Evolutionary conservation across 805 yeast genomes (phyloP).

Genomic region (Wickerhamia fluorescens): DNA sequence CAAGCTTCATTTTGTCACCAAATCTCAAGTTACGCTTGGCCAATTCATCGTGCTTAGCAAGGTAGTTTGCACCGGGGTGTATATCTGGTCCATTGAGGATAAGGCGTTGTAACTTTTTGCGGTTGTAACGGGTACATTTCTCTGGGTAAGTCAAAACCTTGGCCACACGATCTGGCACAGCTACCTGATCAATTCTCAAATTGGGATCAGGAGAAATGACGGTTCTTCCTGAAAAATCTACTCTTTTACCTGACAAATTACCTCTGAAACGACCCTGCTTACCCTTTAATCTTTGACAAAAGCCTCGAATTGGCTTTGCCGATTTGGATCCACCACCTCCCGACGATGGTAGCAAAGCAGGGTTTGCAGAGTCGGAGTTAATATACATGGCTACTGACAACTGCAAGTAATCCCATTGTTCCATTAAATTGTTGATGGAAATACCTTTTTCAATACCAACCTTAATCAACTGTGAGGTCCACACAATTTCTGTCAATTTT

Average conservation of each 20-base stretch:
- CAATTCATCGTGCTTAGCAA: constrained; percentile 73
- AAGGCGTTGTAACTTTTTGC: constrained; percentile 64
- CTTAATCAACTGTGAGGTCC: constrained; percentile 90
- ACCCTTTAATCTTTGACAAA: constrained; percentile 96
- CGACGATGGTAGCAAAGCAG: constrained; percentile 66
- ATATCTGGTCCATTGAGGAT: constrained; percentile 77
- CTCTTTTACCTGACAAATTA: constrained; percentile 95
- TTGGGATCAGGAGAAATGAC: constrained; percentile 99
- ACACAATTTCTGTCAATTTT: constrained; percentile 90
- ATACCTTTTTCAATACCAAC: constrained; percentile 96
- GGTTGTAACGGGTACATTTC: constrained; percentile 82
- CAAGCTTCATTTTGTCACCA: constrained; percentile 76
- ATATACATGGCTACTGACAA: constrained; percentile 95
- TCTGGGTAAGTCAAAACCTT: constrained; percentile 95
- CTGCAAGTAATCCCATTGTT: constrained; percentile 97
- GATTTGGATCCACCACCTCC: constrained; percentile 47
- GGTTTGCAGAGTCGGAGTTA: constrained; percentile 88
- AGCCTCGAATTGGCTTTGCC: constrained; percentile 82
- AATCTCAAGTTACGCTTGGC: constrained; percentile 83
- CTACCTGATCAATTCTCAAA: constrained; percentile 90
- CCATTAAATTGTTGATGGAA: constrained; percentile 89
- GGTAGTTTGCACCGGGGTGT: constrained; percentile 96
- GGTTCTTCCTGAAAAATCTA: constrained; percentile 95
- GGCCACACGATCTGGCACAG: constrained; percentile 96
- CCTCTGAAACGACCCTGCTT: constrained; percentile 99